Conservation (phyloP, 169 alveolate genomes). For the Besnoitia besnoiti region DNA sequence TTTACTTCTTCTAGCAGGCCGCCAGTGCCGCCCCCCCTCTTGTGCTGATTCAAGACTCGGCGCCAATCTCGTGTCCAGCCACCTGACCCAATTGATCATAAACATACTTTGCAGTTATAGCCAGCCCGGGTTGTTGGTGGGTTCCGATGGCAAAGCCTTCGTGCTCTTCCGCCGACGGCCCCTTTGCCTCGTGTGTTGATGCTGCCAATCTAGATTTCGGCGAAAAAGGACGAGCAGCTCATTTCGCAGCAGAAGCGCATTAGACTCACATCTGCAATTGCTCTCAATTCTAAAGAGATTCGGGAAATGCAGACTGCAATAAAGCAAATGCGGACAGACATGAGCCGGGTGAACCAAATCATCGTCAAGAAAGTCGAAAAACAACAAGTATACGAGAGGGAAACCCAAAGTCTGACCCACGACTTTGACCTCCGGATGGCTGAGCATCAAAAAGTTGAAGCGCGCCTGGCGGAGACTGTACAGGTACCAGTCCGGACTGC, state of each 20-base stretch:
- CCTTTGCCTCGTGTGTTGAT: neutral
- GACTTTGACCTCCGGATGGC: neutral
- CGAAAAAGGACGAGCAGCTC: slow-evolving; percentile 78
- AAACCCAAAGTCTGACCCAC: slow-evolving; percentile 70
- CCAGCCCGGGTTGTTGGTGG: too few relatives aligned
- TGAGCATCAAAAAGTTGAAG: slow-evolving; percentile 12
- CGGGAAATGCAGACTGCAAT: slow-evolving; percentile 80
- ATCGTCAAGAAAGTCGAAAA: slow-evolving; percentile 78
- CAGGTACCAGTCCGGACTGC: too few relatives aligned
- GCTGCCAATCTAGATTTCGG: slow-evolving; percentile 31
- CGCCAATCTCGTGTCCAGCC: too few relatives aligned
- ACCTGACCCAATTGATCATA: too few relatives aligned
- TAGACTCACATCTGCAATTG: slow-evolving; percentile 78
- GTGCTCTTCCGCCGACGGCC: neutral
- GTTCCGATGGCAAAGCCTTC: too few relatives aligned
- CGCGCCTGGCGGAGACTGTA: neutral
- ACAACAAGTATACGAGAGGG: slow-evolving; percentile 79
- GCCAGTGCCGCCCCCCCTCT: too few relatives aligned
- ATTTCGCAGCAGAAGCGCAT: slow-evolving; percentile 85
- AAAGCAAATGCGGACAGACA: slow-evolving; percentile 83
- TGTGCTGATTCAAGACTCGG: too few relatives aligned
- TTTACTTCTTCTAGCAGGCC: too few relatives aligned
- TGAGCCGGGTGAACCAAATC: slow-evolving; percentile 83
- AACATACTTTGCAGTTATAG: too few relatives aligned
- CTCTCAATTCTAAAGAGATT: slow-evolving; percentile 81